These are phyloP conservation scores for Bryoglossum gracile DNA, from an alignment of 495 filamentous ascomycete genomes.

Conservation along the genomic window DNA sequence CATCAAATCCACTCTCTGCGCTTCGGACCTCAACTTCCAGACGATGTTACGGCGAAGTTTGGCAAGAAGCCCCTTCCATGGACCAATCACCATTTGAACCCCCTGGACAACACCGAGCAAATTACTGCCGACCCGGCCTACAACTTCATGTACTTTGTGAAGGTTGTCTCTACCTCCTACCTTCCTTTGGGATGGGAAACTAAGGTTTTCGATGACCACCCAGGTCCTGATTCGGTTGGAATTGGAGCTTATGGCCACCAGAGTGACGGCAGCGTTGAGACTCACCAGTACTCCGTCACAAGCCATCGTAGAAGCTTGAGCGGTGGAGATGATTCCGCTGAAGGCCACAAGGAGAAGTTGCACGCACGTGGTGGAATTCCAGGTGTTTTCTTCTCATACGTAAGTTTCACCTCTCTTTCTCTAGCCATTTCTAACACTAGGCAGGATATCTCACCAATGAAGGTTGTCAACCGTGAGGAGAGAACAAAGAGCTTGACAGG, in stretches of 20 bases:
- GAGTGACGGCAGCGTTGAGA: constrained; percentile 77
- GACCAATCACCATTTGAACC: constrained; percentile 88
- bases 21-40: constrained; percentile 88
- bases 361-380: constrained; percentile 90
- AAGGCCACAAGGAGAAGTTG: constrained; percentile 83
- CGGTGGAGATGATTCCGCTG: constrained; percentile 73
- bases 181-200: constrained; percentile 75
- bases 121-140: constrained; percentile 69
- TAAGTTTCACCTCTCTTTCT: constrained; percentile 35
- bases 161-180: constrained; percentile 93
- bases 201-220: constrained; percentile 30
- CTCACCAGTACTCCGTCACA: constrained; percentile 95
- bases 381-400: constrained; percentile 96
- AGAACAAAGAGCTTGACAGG: constrained; percentile 78
- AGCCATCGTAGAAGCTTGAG: constrained; percentile 81
- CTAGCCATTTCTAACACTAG: constrained; percentile 1
- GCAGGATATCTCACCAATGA: constrained; percentile 98
- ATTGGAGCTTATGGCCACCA: constrained; percentile 58
- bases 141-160: constrained; percentile 99
- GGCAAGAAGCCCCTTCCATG: constrained; percentile 51
- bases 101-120: constrained; percentile 78
- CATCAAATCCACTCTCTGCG: constrained; percentile 86
- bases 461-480: constrained; percentile 94
- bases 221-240: constrained; percentile 45
- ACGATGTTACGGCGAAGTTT: constrained; percentile 57